Base-by-base conservation (phyloP, 164 flowering plant genomes). In the Kalanchoe fedtschenkoi region DNA sequence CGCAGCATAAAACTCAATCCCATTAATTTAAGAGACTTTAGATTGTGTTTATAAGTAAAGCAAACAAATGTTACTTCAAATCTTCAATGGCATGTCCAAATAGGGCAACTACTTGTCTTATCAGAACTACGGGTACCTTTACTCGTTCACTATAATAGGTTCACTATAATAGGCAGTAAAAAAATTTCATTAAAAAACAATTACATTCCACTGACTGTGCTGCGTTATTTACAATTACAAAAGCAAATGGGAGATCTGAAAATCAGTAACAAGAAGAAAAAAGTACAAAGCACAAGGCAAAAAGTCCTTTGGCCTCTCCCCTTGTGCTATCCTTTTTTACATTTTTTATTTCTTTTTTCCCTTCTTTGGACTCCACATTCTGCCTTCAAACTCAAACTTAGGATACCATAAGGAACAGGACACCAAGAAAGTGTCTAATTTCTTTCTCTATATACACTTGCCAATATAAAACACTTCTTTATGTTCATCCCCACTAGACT, bases 361-460 rank as follows among this genome's bases (percentile, higher is more conserved):
- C 13, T 22, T 26, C 13, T 22, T 26, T 8, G 55, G 16, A 22
- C 55, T 47, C 55, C 55, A 47, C 30, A 24, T 24, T 47, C 22
- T 47, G 55, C 55, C 55, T 8, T 47, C 55, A 47, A 47, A 9
- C 14, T 22, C 15, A 11, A 24, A 47, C 55, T 47, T 47, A 7
- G 30, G 3, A 47, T 16, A 16, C 15, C n/a, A n/a, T n/a, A n/a
- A n/a, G 16, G 28, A 4, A 22, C 55, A 47, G 55, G 55, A 47
- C 55, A 22, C 15, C 3, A 8, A 15, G 55, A 47, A 47, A 24
- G 55, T 22, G 55, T 24, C 55, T 22, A 47, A 9, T 24, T 22
- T 47, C 21, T 47, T 47, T 24, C 30, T 37, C 55, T 47, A 47
- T 47, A 47, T 47, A 47, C 55, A 47, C 55, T 47, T 47, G 55